Evolutionary conservation across 106 monocot genomes (phyloP), one percentile per base, ranked within the genome.

Genomic region (Dactylorhiza incarnata): DNA sequence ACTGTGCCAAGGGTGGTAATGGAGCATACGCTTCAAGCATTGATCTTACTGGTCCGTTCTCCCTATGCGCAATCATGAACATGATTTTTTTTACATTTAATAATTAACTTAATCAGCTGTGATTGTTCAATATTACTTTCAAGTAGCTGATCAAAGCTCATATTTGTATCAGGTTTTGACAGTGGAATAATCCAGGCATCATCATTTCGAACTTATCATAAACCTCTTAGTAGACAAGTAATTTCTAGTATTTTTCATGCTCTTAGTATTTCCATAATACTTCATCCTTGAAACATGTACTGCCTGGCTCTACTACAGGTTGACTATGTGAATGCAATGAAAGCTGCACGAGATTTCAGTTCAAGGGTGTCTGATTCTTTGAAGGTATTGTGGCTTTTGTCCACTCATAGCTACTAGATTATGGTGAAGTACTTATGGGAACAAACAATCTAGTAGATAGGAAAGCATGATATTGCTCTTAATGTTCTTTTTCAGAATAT

Each of bases 1-100:
- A 94, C 82, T 99, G 97, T 89, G 91, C 97, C 9, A 99, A 99
- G 82, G 94, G 97, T 68, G 97, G 97, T 20, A 84, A 87, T 86
- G 97, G 97, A 84, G 89, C 94, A 47, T 99, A 99, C 75, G 86
- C 91, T n/a, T 91, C 84, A 56, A 99, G 84, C 78, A 82, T 99
- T 52, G 85, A 99, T 80, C 87, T 99, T 37, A 91, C 50, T 77
- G 97, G 97, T 94, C 7, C 69, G 45, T 17, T 45, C 17, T 45
- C 17, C n/a, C 69, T 69, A 45, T 69, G 0, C 45, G 16, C 45
- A 45, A 11, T 45, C 68, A 68, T 44, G 29, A 29, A 29, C 66
- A 67, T 67, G 37, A 11, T 67, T 67, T 29, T 67, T 11, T 52
- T 52, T 29, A 25, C 37, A 29, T 67, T 46, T 16, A 45, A 68